A percentile compares a stretch with the other conserved stretches of the same genome.
Evolutionary conservation across 352 stramenopile genomes (phyloP).

Genomic region (Phytophthora aleatoria): DNA sequence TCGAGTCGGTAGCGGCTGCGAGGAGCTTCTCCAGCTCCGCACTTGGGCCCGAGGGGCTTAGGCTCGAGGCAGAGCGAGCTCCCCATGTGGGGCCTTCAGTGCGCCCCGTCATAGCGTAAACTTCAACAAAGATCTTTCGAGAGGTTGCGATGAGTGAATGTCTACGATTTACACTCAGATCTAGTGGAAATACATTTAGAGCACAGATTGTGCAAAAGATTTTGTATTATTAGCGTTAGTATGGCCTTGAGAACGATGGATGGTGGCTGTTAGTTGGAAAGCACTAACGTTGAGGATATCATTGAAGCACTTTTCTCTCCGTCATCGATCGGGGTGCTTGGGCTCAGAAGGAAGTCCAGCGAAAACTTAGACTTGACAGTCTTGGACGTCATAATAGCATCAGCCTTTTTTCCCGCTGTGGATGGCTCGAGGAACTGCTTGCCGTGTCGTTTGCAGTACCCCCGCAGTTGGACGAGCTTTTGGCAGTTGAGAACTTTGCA

Average conservation of each 20-base stretch:
- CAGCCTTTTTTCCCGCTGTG: background rate
- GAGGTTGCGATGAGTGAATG: background rate
- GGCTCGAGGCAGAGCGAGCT: background rate
- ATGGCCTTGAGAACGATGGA: background rate
- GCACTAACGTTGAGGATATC: background rate
- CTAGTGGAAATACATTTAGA: too few species aligned
- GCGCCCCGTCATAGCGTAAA: constrained; percentile 17
- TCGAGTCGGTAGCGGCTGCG: constrained; percentile 2
- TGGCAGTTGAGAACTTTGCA: constrained; percentile 64
- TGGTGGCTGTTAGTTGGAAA: too few species aligned
- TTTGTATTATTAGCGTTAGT: too few species aligned
- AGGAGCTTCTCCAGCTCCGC: constrained; percentile 70
- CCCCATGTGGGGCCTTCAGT: background rate
- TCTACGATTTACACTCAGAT: too few species aligned
- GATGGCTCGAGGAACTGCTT: constrained; percentile 28
- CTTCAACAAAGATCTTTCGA: constrained; percentile 5
- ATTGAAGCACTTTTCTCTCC: too few species aligned
- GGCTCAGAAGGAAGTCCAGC: constrained; percentile 19
- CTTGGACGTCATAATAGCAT: too few species aligned
- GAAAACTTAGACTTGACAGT: constrained; percentile 5
- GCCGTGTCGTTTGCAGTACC: constrained; percentile 73
- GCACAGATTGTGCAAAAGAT: too few species aligned
- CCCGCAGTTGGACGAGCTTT: constrained; percentile 77
- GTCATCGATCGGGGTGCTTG: background rate
- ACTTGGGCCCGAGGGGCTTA: constrained; percentile 30